These are phyloP conservation scores for Fusarium austroafricanum DNA, from an alignment of 2,329 filamentous ascomycete genomes.

Conservation along the genomic window DNA sequence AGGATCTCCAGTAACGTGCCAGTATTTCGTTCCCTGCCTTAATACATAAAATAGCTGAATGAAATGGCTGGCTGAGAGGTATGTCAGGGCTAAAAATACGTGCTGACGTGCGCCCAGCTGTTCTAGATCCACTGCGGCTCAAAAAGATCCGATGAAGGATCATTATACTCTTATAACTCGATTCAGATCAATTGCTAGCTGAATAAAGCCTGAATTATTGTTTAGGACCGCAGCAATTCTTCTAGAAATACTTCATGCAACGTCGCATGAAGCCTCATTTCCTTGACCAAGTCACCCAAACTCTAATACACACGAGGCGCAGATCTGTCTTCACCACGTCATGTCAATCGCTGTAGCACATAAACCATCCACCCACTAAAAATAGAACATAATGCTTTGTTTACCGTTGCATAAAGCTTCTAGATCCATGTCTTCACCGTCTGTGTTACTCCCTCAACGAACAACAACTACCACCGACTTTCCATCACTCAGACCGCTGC, in stretches of 20 bases:
- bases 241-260: neutral
- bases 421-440: neutral
- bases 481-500: neutral
- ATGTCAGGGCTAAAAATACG: neutral
- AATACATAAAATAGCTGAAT: too few species aligned
- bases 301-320: neutral
- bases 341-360: neutral
- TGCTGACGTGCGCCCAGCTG: constrained; percentile 20
- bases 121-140: neutral
- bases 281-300: neutral
- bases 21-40: neutral
- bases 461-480: neutral
- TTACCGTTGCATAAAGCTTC: neutral
- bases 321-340: neutral
- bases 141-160: neutral
- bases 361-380: neutral
- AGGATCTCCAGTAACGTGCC: constrained; percentile 4
- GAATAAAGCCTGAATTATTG: neutral
- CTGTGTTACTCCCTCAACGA: neutral
- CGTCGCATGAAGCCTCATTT: neutral
- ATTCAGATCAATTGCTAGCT: neutral
- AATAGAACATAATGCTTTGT: neutral
- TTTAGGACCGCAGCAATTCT: neutral
- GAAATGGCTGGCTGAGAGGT: too few species aligned
- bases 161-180: neutral